Percentiles rank a stretch among this genome's conserved stretches.
phyloP scores from a whole-genome alignment of 495 filamentous ascomycete genomes.

The Hypoxylon fragiforme region DNA sequence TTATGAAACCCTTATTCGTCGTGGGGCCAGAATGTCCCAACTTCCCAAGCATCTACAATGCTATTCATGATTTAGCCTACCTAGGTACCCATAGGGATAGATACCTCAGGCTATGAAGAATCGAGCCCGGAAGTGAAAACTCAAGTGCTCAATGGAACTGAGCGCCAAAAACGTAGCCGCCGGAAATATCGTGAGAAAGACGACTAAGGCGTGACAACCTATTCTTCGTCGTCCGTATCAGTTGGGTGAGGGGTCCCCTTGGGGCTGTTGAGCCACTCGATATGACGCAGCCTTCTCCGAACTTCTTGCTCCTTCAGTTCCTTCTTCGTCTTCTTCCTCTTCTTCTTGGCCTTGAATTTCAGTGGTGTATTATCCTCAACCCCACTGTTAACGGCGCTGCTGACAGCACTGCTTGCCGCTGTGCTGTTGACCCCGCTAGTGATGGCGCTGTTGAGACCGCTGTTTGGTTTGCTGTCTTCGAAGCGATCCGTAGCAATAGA shows the following conservation, averaged over 20 bases:
- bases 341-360: slow-evolving; percentile 88
- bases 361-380: slow-evolving; percentile 76
- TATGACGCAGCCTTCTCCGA: slow-evolving; percentile 84
- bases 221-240: slow-evolving; percentile 79
- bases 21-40: not conserved
- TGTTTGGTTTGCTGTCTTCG: slow-evolving; percentile 74
- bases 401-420: slow-evolving; percentile 60
- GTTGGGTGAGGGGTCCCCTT: slow-evolving; percentile 77
- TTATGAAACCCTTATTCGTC: not conserved
- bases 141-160: slow-evolving; percentile 3
- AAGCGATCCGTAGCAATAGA: slow-evolving; percentile 79
- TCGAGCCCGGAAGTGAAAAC: slow-evolving; percentile 4
- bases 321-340: slow-evolving; percentile 98
- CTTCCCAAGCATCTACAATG: slow-evolving; percentile 11
- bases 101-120: no score
- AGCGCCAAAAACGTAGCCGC: slow-evolving; percentile 7
- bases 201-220: slow-evolving; percentile 19
- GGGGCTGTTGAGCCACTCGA: slow-evolving; percentile 85
- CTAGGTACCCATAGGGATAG: no score
- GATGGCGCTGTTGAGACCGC: slow-evolving; percentile 54
- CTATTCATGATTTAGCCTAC: slow-evolving; percentile 2
- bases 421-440: slow-evolving; percentile 59
- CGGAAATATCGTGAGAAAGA: slow-evolving; percentile 3
- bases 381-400: slow-evolving; percentile 79
- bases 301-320: slow-evolving; percentile 93